Conservation (phyloP, 352 stramenopile genomes). For the Blastocystis sp. region DNA sequence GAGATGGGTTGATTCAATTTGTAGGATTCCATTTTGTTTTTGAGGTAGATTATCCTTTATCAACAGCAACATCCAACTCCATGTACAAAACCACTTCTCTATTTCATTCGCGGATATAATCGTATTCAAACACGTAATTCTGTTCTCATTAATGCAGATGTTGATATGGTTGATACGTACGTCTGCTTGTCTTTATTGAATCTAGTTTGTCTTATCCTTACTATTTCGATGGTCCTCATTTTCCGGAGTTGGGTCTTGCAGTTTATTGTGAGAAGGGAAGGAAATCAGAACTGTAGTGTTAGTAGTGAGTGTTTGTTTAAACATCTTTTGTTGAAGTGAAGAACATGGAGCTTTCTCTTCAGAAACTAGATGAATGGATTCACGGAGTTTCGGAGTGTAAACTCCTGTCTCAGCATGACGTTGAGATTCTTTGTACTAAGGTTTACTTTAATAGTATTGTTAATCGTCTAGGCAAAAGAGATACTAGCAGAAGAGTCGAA, state of each 20-base stretch:
- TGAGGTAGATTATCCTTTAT: constrained; percentile 52
- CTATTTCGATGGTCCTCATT: constrained; percentile 60
- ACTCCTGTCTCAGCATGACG: constrained; percentile 85
- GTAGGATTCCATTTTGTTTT: not conserved
- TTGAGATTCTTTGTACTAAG: constrained; percentile 85
- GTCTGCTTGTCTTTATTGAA: not conserved
- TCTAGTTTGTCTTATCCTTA: constrained; percentile 47
- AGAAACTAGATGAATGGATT: constrained; percentile 83
- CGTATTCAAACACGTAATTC: constrained; percentile 44
- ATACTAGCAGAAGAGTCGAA: constrained; percentile 92
- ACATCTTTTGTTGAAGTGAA: not conserved
- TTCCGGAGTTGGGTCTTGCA: constrained; percentile 55
- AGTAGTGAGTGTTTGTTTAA: not conserved
- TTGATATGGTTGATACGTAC: constrained; percentile 45
- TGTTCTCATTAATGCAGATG: constrained; percentile 16
- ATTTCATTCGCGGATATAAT: constrained; percentile 60
- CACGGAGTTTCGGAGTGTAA: constrained; percentile 86
- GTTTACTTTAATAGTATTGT: constrained; percentile 50
- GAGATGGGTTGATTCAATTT: constrained; percentile 46
- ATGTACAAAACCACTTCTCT: constrained; percentile 24
- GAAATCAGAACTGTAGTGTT: not conserved
- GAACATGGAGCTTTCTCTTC: constrained; percentile 46
- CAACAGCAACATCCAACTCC: constrained; percentile 10
- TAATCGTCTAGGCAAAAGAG: constrained; percentile 78
- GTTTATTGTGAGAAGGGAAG: constrained; percentile 57